phyloP scores from a whole-genome alignment of 2,329 filamentous ascomycete species.

The Alternaria rosae region DNA sequence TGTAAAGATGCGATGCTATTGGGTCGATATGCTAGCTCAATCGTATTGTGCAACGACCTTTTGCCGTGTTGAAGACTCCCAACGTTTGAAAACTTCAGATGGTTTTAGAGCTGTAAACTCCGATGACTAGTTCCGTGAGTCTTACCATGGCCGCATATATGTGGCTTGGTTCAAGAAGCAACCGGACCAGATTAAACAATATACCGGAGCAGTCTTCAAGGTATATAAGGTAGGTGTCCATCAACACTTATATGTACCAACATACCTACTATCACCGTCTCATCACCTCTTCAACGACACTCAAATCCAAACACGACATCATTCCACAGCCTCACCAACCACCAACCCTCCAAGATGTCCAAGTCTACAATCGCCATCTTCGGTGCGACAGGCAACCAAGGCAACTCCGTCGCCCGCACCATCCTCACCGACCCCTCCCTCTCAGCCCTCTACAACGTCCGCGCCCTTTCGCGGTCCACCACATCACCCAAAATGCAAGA shows the following conservation, averaged over 20 bases:
- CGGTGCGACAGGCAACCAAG: constrained; percentile 58
- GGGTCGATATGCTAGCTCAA: not conserved
- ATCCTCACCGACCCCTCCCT: constrained; percentile 55
- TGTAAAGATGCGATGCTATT: not conserved
- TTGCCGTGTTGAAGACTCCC: not conserved
- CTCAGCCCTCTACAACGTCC: constrained; percentile 53
- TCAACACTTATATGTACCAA: not conserved
- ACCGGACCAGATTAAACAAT: not conserved
- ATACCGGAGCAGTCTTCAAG: not conserved
- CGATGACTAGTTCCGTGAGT: not conserved
- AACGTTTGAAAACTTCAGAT: not conserved
- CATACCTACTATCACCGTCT: not conserved
- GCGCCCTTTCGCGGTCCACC: constrained; percentile 63
- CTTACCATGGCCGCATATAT: not conserved
- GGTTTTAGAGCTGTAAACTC: not conserved
- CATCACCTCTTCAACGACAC: not conserved
- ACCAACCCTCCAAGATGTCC: not conserved
- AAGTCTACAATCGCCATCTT: constrained; percentile 35
- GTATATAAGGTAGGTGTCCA: not conserved
- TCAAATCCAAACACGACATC: not conserved
- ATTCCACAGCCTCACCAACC: not conserved
- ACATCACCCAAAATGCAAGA: constrained; percentile 55
- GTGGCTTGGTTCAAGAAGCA: not conserved
- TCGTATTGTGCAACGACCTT: not conserved
- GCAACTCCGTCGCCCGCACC: constrained; percentile 61